Conservation (phyloP, 768 basidiomycete species). For the Mrakia gelida region DNA sequence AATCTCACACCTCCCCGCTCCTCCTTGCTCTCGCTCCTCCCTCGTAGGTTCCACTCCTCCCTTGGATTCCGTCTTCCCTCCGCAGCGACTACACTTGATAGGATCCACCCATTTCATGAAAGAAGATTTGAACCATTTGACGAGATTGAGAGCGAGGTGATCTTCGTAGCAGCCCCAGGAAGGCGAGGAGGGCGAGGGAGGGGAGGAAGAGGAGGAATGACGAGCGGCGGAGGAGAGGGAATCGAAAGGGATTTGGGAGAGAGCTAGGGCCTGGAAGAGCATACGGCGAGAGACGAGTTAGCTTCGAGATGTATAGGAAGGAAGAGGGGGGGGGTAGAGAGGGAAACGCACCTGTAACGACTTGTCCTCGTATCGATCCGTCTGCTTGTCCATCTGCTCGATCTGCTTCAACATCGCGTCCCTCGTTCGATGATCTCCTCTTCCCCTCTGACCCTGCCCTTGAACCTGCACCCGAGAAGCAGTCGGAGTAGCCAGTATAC, state of each 20-base stretch:
- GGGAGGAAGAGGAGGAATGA: slow-evolving; percentile 22
- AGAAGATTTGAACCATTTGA: slow-evolving; percentile 46
- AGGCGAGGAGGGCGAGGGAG: too few relatives aligned
- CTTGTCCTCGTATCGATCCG: slow-evolving; percentile 38
- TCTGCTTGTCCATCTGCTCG: slow-evolving; percentile 34
- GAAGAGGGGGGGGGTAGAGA: neutral
- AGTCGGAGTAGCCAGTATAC: neutral
- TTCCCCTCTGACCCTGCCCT: too few relatives aligned
- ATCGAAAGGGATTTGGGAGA: slow-evolving; percentile 37
- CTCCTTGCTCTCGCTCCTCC: slow-evolving; percentile 39
- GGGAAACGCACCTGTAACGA: slow-evolving; percentile 32
- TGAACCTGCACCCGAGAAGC: too few relatives aligned
- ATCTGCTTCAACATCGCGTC: slow-evolving; percentile 21
- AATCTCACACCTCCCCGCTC: slow-evolving; percentile 46
- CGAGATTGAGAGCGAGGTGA: slow-evolving; percentile 43
- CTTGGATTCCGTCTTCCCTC: slow-evolving; percentile 34
- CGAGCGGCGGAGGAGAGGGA: slow-evolving; percentile 36
- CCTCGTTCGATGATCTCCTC: neutral
- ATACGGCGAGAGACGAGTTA: neutral
- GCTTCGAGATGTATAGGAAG: neutral
- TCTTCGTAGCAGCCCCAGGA: slow-evolving; percentile 39
- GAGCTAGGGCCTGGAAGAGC: slow-evolving; percentile 7
- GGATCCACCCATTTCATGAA: slow-evolving; percentile 50
- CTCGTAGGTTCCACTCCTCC: slow-evolving; percentile 34
- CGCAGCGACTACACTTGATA: slow-evolving; percentile 44